Evolutionary conservation across 2,329 filamentous ascomycete species (phyloP), one percentile per base, ranked within the genome.

Genomic region (Penicillium sp.): DNA sequence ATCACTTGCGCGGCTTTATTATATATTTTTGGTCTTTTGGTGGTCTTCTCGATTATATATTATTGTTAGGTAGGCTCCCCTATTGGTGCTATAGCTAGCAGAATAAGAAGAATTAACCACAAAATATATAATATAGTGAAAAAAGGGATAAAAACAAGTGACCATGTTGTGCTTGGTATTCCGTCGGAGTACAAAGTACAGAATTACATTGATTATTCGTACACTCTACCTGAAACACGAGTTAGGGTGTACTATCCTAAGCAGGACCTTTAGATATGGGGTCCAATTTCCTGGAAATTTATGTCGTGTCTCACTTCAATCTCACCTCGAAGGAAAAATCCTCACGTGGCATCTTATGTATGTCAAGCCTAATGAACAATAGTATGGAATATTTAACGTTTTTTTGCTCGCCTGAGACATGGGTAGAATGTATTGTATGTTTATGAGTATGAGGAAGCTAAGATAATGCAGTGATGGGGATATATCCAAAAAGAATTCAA

Each of bases 401-500:
- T 6, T 21, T 10, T 8, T 21, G 13, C 1, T 33, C 1, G 5
- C 21, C 5, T 13, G 23, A 29, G 16, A 52, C 10, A 16, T 16
- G 7, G 3, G 19, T 27, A 27, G 5, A 25, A 34, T 34, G 21
- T 41, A 29, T 40, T n/a, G 8, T 16, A 47, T 53, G 39, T 10
- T 27, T 29, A 31, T 50, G 11, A 45, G 10, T 23, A 49, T 31
- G 31, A 49, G 16, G 10, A 50, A 25, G 48, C 25, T 55, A 52
- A 55, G 16, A 38, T 44, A 43, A 55, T 52, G 40, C 40, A n/a
- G 23, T 23, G 15, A 48, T 53, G 39, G 40, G 46, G 48, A 51
- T 51, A 55, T 55, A 55, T 46, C 53, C 40, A 50, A 36, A 39
- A 40, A 34, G 23, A 44, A 38, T 16, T 33, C 19, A 43, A 50